Evolutionary conservation across 2,329 filamentous ascomycete species (phyloP).

Genomic region (Parafenestella ontariensis): DNA sequence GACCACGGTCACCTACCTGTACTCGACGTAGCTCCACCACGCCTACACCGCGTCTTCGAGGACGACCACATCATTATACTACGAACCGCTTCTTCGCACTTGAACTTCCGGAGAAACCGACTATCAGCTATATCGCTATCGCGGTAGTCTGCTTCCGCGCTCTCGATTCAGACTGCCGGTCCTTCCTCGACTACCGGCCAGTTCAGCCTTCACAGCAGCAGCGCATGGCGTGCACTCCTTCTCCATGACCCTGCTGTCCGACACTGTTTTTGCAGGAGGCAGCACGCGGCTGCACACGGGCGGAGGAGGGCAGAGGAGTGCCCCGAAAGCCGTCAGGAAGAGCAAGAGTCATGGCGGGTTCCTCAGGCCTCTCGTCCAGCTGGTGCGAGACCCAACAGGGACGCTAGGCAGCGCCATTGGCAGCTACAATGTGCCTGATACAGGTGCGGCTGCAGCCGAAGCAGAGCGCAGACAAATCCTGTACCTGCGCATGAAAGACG

Average conservation of each 20-base stretch:
- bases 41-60: constrained; percentile 21
- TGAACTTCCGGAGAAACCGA: constrained; percentile 2
- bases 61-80: constrained; percentile 17
- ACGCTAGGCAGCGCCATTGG: constrained; percentile 20
- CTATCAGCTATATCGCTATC: constrained; percentile 5
- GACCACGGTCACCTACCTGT: constrained; percentile 26
- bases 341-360: constrained; percentile 42
- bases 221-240: constrained; percentile 43
- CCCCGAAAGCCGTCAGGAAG: constrained; percentile 19
- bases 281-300: constrained; percentile 38
- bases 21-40: constrained; percentile 17
- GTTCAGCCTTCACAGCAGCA: constrained; percentile 14
- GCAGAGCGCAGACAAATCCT: constrained; percentile 64
- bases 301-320: constrained; percentile 17
- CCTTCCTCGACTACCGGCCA: constrained; percentile 19
- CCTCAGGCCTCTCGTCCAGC: constrained; percentile 44
- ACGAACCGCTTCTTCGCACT: neutral
- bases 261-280: constrained; percentile 42
- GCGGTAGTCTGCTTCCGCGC: neutral
- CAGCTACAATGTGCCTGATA: constrained; percentile 23
- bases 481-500: constrained; percentile 69
- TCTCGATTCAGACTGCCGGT: constrained; percentile 3
- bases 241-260: constrained; percentile 48
- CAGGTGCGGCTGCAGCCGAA: constrained; percentile 9
- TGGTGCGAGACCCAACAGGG: constrained; percentile 45